Conservation (phyloP, 2,329 filamentous ascomycete genomes). For the Epichloe glyceriae region DNA sequence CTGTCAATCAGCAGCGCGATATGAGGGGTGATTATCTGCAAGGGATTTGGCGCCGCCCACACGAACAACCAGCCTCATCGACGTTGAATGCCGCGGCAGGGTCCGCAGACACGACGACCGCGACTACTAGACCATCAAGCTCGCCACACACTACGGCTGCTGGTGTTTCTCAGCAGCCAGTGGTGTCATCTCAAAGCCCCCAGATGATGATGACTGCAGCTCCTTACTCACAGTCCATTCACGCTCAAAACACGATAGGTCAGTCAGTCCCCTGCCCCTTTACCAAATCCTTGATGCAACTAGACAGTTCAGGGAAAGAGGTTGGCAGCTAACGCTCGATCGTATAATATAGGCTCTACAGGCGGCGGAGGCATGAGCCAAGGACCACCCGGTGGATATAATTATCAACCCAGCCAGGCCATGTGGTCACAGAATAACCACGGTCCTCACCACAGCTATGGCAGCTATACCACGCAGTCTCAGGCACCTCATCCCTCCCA, state of each 20-base stretch:
- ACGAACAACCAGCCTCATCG: conserved; percentile 54
- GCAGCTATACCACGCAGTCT: conserved; percentile 38
- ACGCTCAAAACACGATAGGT: conserved; percentile 57
- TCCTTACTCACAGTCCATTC: conserved; percentile 57
- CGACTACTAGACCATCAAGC: conserved; percentile 40
- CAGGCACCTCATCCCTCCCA: conserved; percentile 39
- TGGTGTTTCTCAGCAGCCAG: conserved; percentile 41
- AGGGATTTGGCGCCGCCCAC: conserved; percentile 68
- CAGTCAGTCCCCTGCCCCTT: conserved; percentile 38
- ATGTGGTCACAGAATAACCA: conserved; percentile 59
- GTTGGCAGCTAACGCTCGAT: neutral
- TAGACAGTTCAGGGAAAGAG: no score
- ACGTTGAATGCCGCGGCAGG: conserved; percentile 33
- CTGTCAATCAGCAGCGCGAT: conserved; percentile 65
- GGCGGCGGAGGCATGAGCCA: conserved; percentile 37
- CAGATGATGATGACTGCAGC: conserved; percentile 54
- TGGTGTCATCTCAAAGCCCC: conserved; percentile 48
- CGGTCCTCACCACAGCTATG: conserved; percentile 43
- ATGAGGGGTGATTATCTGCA: conserved; percentile 71
- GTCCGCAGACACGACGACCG: conserved; percentile 28
- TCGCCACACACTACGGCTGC: conserved; percentile 45
- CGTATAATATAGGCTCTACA: conserved; percentile 30
- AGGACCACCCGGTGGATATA: conserved; percentile 46
- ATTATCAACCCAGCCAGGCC: conserved; percentile 43
- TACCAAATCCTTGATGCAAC: neutral